phyloP scores from a whole-genome alignment of 1,284 basidiomycete genomes.

The Coniferiporia sulphurascens region DNA sequence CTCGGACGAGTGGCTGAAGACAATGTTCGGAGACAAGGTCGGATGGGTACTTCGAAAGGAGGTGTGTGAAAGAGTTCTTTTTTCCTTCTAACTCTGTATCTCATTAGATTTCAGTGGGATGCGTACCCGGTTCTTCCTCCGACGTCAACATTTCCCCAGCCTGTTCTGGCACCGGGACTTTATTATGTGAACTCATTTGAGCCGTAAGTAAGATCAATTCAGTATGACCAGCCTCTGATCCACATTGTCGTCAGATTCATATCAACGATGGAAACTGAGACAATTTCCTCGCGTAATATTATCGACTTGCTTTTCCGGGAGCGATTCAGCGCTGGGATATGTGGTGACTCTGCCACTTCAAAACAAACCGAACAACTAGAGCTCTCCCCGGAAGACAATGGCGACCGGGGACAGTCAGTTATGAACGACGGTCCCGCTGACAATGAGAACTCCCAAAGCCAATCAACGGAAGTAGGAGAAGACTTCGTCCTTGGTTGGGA shows the following conservation, averaged over 20 bases:
- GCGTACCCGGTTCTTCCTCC: constrained; percentile 73
- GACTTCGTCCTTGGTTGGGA: constrained; percentile 66
- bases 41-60: constrained; percentile 83
- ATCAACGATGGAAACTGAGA: constrained; percentile 91
- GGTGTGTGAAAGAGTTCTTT: constrained; percentile 35
- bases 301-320: constrained; percentile 73
- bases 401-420: constrained; percentile 19
- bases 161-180: constrained; percentile 70
- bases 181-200: constrained; percentile 92
- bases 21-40: constrained; percentile 62
- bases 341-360: constrained; percentile 30
- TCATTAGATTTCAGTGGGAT: constrained; percentile 52
- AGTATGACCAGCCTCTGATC: constrained; percentile 8
- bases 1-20: constrained; percentile 62
- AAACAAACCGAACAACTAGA: constrained; percentile 2
- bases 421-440: constrained; percentile 26
- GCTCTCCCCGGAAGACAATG: constrained; percentile 6
- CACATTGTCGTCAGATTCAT: constrained; percentile 48
- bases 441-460: constrained; percentile 17
- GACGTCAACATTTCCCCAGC: constrained; percentile 63
- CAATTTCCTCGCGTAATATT: constrained; percentile 76
- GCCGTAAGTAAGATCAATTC: constrained; percentile 44
- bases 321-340: constrained; percentile 60
- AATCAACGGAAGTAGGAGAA: constrained; percentile 11
- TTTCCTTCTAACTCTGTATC: background rate